Evolutionary conservation across 192 early-diverging fungal genomes (phyloP), one percentile per base, ranked within the genome.

Genomic region (Podochytrium sp.): DNA sequence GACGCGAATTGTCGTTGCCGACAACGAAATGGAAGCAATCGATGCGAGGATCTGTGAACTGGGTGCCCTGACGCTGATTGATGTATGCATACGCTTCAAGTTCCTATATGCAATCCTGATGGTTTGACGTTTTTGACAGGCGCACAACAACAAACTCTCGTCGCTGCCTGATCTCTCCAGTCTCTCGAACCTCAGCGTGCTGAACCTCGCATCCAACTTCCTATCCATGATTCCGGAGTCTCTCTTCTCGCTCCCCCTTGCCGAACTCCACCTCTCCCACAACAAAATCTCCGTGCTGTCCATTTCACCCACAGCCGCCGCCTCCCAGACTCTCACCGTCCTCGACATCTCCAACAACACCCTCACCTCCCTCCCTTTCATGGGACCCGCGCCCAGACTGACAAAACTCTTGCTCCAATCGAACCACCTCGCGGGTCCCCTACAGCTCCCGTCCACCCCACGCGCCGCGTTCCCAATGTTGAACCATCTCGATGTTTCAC

Each of bases 71-170:
- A 74, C 69, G 5, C 25, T 80, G 7, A 43, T 85, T 27, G 84
- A 85, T 65, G 71, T 85, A 34, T 18, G 64, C 20, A 29, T 61
- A n/a, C 18, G 5, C 6, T 41, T 55, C 57, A 0, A 20, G 14
- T 35, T 23, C 34, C 76, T 76, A 25, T 76, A 37, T 10, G 20
- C 29, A 18, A 14, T 20, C 25, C 10, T 51, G 65, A 30, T 63
- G 25, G 6, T 18, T 38, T 35, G 10, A 40, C 12, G 16, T 14
- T 37, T 20, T 20, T 41, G 40, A 63, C 62, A 73, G 69, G 59
- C 61, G 27, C 79, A 73, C 58, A 82, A 82, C 77, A 85, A 85
- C 75, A 27, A 18, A 0, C 57, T 85, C 47, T 40, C 65, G 3
- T 5, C 33, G 3, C 55, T 85, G 25, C 84, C 84, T 5, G 69